A percentile compares a stretch with the other conserved stretches of the same genome.
These are phyloP conservation scores for Polygonum aviculare DNA, from an alignment of 148 eudicot species.

Conservation along the genomic window DNA sequence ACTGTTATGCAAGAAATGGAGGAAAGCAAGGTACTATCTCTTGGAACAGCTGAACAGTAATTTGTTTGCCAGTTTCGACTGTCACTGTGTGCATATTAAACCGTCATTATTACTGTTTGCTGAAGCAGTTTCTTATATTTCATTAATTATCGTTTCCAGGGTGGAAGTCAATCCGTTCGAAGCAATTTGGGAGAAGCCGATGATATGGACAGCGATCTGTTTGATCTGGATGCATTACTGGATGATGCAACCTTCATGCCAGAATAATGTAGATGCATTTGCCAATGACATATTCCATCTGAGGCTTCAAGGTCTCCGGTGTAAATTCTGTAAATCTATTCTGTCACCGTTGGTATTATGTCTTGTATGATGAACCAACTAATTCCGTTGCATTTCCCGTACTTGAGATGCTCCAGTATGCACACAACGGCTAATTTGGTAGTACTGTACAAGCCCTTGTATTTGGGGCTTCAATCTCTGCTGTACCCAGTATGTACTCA, in stretches of 20 bases:
- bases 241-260: constrained; percentile 44
- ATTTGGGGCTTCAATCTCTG: constrained; percentile 3
- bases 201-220: constrained; percentile 40
- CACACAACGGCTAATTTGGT: neutral
- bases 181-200: constrained; percentile 26
- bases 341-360: neutral
- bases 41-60: neutral
- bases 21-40: constrained; percentile 42
- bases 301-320: neutral
- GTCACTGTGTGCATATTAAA: neutral
- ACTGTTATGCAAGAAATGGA: constrained; percentile 60
- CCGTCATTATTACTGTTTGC: neutral
- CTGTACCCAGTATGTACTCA: neutral
- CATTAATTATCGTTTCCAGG: constrained; percentile 23
- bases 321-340: constrained; percentile 3
- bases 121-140: neutral
- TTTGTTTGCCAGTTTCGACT: neutral
- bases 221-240: constrained; percentile 26
- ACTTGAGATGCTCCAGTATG: neutral
- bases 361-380: neutral
- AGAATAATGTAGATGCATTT: neutral
- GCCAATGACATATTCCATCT: neutral
- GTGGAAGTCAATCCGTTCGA: constrained; percentile 17
- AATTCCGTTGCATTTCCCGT: neutral
- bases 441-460: neutral